phyloP scores from a whole-genome alignment of 371 early-diverging fungal species.

The Mortierella sp. region DNA sequence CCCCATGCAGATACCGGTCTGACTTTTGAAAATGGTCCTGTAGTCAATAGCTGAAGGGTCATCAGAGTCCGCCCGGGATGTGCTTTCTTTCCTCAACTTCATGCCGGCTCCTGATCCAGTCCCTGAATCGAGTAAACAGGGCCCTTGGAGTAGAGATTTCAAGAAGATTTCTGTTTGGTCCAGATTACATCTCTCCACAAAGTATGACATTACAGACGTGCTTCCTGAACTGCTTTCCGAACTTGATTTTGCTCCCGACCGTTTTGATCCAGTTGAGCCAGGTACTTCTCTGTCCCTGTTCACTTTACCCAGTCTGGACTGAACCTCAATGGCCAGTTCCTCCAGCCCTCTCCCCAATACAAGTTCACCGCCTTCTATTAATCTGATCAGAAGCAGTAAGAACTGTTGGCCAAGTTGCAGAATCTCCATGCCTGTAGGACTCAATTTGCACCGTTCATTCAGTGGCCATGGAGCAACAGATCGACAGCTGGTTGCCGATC shows the following conservation, averaged over 20 bases:
- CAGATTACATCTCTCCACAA: constrained; percentile 30
- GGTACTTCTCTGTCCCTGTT: constrained; percentile 28
- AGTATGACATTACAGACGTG: constrained; percentile 1
- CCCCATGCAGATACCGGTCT: constrained; percentile 24
- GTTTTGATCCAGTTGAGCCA: not conserved
- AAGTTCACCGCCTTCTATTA: constrained; percentile 24
- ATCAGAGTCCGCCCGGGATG: too few species aligned
- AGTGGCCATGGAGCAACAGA: constrained; percentile 27
- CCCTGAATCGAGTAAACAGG: constrained; percentile 32
- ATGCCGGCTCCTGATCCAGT: constrained; percentile 35
- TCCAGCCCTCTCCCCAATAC: constrained; percentile 29
- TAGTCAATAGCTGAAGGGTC: too few species aligned
- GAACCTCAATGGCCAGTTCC: constrained; percentile 27
- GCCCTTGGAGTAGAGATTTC: constrained; percentile 35
- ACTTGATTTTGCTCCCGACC: not conserved
- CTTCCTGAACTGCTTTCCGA: too few species aligned
- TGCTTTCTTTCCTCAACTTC: constrained; percentile 12
- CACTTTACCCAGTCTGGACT: constrained; percentile 26
- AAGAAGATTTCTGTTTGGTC: constrained; percentile 41
- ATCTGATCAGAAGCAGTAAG: constrained; percentile 31
- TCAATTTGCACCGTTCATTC: constrained; percentile 18
- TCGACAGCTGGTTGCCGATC: not conserved
- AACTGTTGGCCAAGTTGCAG: constrained; percentile 42
- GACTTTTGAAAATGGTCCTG: constrained; percentile 22
- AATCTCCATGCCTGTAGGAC: constrained; percentile 26